Base-by-base conservation (phyloP, 2,329 filamentous ascomycete genomes). In the Colletotrichum siamense region DNA sequence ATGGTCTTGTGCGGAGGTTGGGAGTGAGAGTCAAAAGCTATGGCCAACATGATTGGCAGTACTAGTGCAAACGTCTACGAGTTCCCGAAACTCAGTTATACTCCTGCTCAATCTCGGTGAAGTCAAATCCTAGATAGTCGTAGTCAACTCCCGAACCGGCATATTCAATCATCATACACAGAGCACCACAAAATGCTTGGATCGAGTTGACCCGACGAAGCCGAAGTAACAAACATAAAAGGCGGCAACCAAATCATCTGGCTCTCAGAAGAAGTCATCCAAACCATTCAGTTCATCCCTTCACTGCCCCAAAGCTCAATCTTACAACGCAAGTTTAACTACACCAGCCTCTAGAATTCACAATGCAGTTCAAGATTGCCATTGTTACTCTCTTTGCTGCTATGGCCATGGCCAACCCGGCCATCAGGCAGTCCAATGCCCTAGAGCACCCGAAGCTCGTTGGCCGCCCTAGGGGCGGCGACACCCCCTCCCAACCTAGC, bases 371-470 rank as follows among this genome's bases (percentile, higher is more conserved):
- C 44, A 52, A 52, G 44, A 22, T 52, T 13, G 10, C 39, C 7
- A 15, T 69, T 13, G 22, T 18, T n/a, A 61, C 49, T 39, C 16
- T 69, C 22, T 69, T 59, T 34, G 52, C 66, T 18, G 5, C 32
- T 9, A n/a, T 39, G 22, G 32, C 32, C 22, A 24, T 69, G 66
- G 66, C 66, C 6, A 61, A 3, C 2, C 32, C 66, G 5, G 66
- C 34, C n/a, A 39, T 69, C 30, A 9, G 18, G 52, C 66, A 69
- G 66, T 8, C 22, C 16, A 61, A 34, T 15, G 22, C 24, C 5
- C 24, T 44, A 6, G 30, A 61, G n/a, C 49, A 69, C 15, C 66
- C 30, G 12, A 69, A 69, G 49, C 66, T 69, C n/a, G 66, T 69
- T 34, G 52, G 52, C 13, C 66, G 66, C 13, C 66, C 66, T 16